These are phyloP conservation scores for Flaveria floridana DNA, from an alignment of 140 eudicot species.

Conservation along the genomic window DNA sequence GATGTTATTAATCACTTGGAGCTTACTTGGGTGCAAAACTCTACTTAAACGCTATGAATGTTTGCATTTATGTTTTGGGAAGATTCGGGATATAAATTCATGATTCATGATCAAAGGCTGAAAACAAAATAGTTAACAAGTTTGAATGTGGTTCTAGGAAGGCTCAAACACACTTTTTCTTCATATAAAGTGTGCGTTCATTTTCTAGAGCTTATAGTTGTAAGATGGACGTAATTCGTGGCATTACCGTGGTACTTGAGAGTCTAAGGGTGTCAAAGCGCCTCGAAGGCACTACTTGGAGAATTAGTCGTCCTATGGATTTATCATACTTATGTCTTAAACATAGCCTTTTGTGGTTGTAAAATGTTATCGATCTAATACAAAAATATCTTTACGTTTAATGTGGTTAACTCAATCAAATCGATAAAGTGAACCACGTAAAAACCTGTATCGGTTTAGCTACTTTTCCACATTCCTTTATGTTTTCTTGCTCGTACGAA, in stretches of 20 bases:
- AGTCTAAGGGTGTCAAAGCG: neutral
- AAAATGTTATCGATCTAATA: neutral
- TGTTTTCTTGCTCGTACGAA: too few species aligned
- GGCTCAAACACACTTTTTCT: too few species aligned
- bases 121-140: too few species aligned
- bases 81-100: neutral
- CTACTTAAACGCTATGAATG: neutral
- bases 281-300: neutral
- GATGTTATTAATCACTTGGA: neutral
- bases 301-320: neutral
- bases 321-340: too few species aligned
- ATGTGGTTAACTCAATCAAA: neutral
- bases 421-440: neutral
- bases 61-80: neutral
- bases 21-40: neutral
- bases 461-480: too few species aligned
- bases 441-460: neutral
- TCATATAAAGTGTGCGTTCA: neutral
- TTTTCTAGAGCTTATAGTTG: neutral
- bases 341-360: too few species aligned
- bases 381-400: neutral
- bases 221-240: neutral
- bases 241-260: neutral
- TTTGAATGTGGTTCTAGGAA: too few species aligned
- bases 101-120: neutral